Percentiles rank a stretch among this genome's conserved stretches.
These are phyloP conservation scores for Priceomyces melissophilus DNA, from an alignment of 805 yeast species.

Conservation along the genomic window DNA sequence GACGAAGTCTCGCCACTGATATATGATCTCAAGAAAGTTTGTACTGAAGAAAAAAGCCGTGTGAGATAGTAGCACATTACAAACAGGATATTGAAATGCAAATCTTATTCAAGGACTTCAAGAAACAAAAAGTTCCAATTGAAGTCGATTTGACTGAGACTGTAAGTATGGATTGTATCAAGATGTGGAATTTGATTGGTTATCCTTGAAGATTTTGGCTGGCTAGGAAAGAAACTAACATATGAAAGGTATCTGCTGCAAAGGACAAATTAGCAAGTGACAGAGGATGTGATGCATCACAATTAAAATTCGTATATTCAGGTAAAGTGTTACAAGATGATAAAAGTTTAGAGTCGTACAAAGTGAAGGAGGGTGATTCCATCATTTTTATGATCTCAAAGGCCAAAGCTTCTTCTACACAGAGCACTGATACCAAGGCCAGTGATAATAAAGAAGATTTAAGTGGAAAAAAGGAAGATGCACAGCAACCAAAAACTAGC, in stretches of 20 bases:
- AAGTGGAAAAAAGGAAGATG: slow-evolving; percentile 8
- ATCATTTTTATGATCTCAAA: slow-evolving; percentile 85
- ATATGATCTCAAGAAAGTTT: not conserved
- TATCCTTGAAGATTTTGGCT: too few relatives aligned
- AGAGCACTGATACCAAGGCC: slow-evolving; percentile 18
- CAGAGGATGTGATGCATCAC: slow-evolving; percentile 66
- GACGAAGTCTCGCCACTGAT: slow-evolving; percentile 5
- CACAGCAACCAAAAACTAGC: not conserved
- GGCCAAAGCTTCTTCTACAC: slow-evolving; percentile 16
- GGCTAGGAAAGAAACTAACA: slow-evolving; percentile 5
- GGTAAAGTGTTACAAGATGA: slow-evolving; percentile 87
- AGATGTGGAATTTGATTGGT: not conserved
- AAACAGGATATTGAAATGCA: slow-evolving; percentile 49
- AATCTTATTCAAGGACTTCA: slow-evolving; percentile 83
- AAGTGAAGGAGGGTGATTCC: slow-evolving; percentile 81
- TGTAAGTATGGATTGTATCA: slow-evolving; percentile 38
- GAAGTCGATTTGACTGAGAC: slow-evolving; percentile 70
- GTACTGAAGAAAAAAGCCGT: slow-evolving; percentile 11
- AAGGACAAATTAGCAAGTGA: slow-evolving; percentile 69
- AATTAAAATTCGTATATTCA: slow-evolving; percentile 87
- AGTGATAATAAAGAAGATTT: slow-evolving; percentile 21
- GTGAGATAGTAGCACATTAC: not conserved
- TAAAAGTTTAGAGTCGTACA: slow-evolving; percentile 65
- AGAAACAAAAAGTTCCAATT: slow-evolving; percentile 80
- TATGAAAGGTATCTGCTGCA: slow-evolving; percentile 50